Evolutionary conservation across 83 land plant species (phyloP).

Genomic region (Diphasiastrum complanatum): DNA sequence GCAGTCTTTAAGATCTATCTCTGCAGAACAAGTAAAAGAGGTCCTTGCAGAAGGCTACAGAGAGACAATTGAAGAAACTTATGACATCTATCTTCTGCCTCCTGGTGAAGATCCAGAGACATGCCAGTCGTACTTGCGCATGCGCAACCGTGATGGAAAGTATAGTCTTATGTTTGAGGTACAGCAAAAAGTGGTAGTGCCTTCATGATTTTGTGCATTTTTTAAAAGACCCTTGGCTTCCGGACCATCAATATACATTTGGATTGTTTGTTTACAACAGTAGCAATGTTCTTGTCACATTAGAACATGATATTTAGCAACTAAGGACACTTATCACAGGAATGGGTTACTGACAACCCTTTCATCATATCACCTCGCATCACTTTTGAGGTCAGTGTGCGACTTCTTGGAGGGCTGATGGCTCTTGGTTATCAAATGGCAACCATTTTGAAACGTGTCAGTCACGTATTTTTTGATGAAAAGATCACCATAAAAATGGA

Average conservation of each 20-base stretch:
- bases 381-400: slow-evolving; percentile 89
- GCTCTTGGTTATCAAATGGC: slow-evolving; percentile 84
- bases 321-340: slow-evolving; percentile 34
- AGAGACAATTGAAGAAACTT: slow-evolving; percentile 62
- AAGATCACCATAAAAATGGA: slow-evolving; percentile 64
- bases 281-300: background rate
- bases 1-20: slow-evolving; percentile 52
- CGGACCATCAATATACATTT: background rate
- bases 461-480: slow-evolving; percentile 66
- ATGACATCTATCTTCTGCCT: slow-evolving; percentile 88
- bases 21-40: slow-evolving; percentile 57
- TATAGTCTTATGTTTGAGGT: slow-evolving; percentile 99
- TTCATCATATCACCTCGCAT: slow-evolving; percentile 88
- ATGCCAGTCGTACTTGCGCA: slow-evolving; percentile 85
- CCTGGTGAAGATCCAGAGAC: slow-evolving; percentile 96
- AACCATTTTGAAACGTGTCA: slow-evolving; percentile 63
- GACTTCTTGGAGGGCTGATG: slow-evolving; percentile 84
- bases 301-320: background rate
- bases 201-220: background rate
- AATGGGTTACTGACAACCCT: slow-evolving; percentile 77
- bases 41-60: slow-evolving; percentile 43
- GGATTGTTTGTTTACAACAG: too few species aligned
- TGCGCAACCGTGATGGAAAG: slow-evolving; percentile 89
- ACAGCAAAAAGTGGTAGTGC: background rate
- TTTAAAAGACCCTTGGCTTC: background rate